Evolutionary conservation across 768 basidiomycete genomes (phyloP).

Genomic region (Tylopilus vinaceipallidus): DNA sequence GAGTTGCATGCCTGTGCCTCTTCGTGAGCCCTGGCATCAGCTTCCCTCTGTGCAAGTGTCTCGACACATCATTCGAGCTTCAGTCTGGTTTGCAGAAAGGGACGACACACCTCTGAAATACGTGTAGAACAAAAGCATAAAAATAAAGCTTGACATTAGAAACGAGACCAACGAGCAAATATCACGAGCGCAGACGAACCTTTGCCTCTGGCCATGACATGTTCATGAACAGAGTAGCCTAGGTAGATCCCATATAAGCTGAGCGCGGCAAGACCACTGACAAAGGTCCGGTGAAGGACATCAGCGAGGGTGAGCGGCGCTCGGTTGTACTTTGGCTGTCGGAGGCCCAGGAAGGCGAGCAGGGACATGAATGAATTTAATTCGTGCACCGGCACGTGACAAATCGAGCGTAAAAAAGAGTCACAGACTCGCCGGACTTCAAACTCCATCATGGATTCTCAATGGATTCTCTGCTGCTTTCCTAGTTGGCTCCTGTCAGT

Average conservation of each 20-base stretch:
- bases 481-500: too few species aligned
- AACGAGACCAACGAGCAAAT: background rate
- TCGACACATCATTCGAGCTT: background rate
- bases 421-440: too few species aligned
- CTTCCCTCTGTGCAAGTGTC: constrained; percentile 24
- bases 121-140: background rate
- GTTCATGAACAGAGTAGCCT: constrained; percentile 31
- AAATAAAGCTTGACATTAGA: background rate
- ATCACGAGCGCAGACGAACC: constrained; percentile 15
- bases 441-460: too few species aligned
- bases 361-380: constrained; percentile 30
- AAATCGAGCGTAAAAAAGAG: too few species aligned
- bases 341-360: constrained; percentile 27
- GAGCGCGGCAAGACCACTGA: constrained; percentile 28
- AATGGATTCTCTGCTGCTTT: too few species aligned
- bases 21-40: constrained; percentile 19
- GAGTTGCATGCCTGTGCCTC: constrained; percentile 12
- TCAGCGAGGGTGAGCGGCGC: constrained; percentile 27
- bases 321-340: constrained; percentile 23
- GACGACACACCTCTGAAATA: constrained; percentile 21
- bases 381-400: constrained; percentile 2
- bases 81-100: background rate
- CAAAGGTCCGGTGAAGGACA: constrained; percentile 30
- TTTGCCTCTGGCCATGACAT: constrained; percentile 31
- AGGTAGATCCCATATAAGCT: constrained; percentile 32